Base-by-base conservation (phyloP, 345 rosid genomes). In the Salix purpurea region DNA sequence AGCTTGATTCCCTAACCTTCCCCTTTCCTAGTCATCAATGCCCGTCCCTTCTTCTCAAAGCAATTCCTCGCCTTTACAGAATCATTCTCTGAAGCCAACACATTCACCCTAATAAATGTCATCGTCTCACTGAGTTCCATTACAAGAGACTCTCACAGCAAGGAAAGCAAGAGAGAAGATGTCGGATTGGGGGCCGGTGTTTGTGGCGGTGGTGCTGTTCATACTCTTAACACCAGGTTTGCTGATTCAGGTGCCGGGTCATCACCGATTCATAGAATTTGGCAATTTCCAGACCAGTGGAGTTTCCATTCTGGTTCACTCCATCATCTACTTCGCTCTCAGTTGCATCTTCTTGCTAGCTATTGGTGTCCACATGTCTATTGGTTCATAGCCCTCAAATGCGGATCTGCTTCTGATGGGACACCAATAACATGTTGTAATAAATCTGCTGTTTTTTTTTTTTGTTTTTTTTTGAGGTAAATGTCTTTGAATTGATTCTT, bases 131-230 rank as follows among this genome's bases (percentile, higher is more conserved):
- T 2, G 58, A 16, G 44, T 19, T 48, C 10, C 2, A 73, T 30
- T 28, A 16, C 21, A 10, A 10, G 60, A 44, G 58, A 44, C 8
- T 6, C 28, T 18, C 44, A 39, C 13, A 39, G 26, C 16, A 18
- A 24, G 32, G 19, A 19, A 21, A 8, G 37, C 67, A 12, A 3
- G 71, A 54, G 50, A 36, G 72, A 65, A 32, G 36, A 93, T 92
- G 97, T 56, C 97, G 26, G 99, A 96, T 72, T 93, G 99, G 99
- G 99, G 99, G 13, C 94, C 98, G 1, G 97, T 93, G 32, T 91
- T 96, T 40, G 90, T 96, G 14, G 97, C 94, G 44, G 96, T 91
- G 78, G 83, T 91, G 80, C 89, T 96, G 0, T 96, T 92, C 80
- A 84, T 96, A 78, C 82, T 96, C 54, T 84, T 96, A 28, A 89